phyloP scores from a whole-genome alignment of 2,329 filamentous ascomycete genomes.

The Sclerotinia sclerotiorum region DNA sequence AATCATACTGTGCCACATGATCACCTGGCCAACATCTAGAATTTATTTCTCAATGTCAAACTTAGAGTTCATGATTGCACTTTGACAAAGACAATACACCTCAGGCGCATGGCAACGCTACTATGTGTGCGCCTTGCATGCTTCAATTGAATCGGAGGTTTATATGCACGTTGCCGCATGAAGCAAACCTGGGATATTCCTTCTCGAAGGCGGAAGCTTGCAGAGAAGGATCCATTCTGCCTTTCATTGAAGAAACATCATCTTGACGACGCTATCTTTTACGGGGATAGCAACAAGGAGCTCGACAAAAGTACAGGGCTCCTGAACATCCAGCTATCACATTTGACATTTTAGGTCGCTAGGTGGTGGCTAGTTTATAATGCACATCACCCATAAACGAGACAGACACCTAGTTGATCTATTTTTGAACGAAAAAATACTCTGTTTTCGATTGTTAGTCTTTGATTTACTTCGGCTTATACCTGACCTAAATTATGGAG shows the following conservation, averaged over 20 bases:
- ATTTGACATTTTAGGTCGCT: too few relatives aligned
- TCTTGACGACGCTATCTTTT: too few relatives aligned
- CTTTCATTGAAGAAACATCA: not conserved
- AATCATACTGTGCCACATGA: not conserved
- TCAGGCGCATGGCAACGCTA: constrained; percentile 8
- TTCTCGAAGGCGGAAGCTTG: constrained; percentile 9
- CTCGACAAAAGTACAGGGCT: not conserved
- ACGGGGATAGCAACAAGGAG: not conserved
- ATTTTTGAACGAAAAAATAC: not conserved
- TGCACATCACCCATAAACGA: not conserved
- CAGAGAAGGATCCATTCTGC: not conserved
- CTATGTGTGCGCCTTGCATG: not conserved
- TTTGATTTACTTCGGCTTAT: not conserved
- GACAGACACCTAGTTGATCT: not conserved
- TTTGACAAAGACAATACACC: not conserved
- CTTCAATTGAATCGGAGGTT: not conserved
- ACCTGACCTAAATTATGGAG: not conserved
- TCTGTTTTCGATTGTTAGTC: not conserved
- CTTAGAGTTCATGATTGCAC: not conserved
- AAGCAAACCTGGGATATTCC: not conserved
- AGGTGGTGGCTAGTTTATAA: not conserved
- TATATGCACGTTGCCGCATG: not conserved
- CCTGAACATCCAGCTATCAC: not conserved
- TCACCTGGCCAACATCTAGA: constrained; percentile 9
- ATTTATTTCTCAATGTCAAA: not conserved